Conservation (phyloP, 495 filamentous ascomycete species). For the Aspergillus baeticus region DNA sequence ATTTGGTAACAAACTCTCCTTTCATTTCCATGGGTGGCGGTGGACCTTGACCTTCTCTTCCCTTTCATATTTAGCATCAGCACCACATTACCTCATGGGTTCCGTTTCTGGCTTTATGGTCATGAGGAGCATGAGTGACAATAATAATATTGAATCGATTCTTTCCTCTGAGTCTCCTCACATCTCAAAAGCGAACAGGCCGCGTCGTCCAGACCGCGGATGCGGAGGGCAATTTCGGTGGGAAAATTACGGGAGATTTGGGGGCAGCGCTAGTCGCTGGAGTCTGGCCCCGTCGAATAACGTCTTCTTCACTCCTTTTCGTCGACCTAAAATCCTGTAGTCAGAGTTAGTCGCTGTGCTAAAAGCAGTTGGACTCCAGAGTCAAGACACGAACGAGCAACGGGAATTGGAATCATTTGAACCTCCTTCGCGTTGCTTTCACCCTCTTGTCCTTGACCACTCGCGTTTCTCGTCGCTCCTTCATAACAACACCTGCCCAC, state of each 20-base stretch:
- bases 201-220: too few species aligned
- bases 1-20: conserved; percentile 14
- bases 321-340: conserved; percentile 8
- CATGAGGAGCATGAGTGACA: background rate
- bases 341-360: conserved; percentile 11
- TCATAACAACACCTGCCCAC: conserved; percentile 15
- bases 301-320: background rate
- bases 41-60: conserved; percentile 18
- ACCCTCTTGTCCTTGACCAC: conserved; percentile 15
- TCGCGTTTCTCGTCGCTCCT: conserved; percentile 17
- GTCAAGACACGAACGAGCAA: conserved; percentile 11
- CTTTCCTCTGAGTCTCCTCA: too few species aligned
- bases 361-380: background rate
- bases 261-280: conserved; percentile 9
- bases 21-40: conserved; percentile 14
- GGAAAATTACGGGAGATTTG: conserved; percentile 10
- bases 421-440: conserved; percentile 8
- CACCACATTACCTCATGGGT: too few species aligned
- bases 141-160: too few species aligned
- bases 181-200: too few species aligned
- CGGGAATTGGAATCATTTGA: conserved; percentile 5
- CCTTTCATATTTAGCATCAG: conserved; percentile 5
- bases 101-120: background rate
- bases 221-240: conserved; percentile 5
- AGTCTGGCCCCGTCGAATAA: conserved; percentile 11